These are phyloP conservation scores for Diaporthe caulivora DNA, from an alignment of 2,329 filamentous ascomycete species.

Conservation along the genomic window DNA sequence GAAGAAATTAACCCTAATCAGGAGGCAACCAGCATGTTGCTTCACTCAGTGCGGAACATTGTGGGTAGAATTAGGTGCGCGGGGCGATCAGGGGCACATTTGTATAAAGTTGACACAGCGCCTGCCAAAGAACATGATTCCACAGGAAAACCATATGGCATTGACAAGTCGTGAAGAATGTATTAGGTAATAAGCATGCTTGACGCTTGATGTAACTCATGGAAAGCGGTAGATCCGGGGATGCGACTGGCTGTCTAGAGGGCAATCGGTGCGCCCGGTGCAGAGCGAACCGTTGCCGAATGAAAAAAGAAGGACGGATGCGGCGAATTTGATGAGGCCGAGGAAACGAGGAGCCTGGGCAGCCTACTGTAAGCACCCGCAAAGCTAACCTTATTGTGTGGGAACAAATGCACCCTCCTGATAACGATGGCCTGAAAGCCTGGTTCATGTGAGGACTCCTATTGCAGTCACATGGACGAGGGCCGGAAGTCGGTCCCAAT, in stretches of 20 bases:
- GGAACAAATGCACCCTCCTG: slow-evolving; percentile 4
- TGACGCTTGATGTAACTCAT: background rate
- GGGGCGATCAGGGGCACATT: background rate
- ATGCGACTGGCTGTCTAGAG: background rate
- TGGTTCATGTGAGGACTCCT: background rate
- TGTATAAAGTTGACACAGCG: no score
- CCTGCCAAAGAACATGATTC: background rate
- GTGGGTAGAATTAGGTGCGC: background rate
- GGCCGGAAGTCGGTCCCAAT: slow-evolving; percentile 23
- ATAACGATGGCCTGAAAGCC: background rate
- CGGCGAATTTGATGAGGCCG: slow-evolving; percentile 2
- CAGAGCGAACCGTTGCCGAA: background rate
- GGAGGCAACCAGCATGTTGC: no score
- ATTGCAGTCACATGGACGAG: slow-evolving; percentile 17
- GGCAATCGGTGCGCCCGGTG: background rate
- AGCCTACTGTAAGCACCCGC: slow-evolving; percentile 22
- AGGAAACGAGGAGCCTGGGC: background rate
- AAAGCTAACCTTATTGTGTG: slow-evolving; percentile 30
- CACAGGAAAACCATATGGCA: background rate
- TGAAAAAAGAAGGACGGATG: background rate
- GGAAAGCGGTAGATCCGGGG: background rate
- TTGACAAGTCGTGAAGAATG: background rate
- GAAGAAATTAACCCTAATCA: no score
- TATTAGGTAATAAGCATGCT: background rate
- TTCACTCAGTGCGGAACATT: background rate